Evolutionary conservation across 768 basidiomycete genomes (phyloP), one percentile per base, ranked within the genome.

Genomic region (Amanita phalloides): DNA sequence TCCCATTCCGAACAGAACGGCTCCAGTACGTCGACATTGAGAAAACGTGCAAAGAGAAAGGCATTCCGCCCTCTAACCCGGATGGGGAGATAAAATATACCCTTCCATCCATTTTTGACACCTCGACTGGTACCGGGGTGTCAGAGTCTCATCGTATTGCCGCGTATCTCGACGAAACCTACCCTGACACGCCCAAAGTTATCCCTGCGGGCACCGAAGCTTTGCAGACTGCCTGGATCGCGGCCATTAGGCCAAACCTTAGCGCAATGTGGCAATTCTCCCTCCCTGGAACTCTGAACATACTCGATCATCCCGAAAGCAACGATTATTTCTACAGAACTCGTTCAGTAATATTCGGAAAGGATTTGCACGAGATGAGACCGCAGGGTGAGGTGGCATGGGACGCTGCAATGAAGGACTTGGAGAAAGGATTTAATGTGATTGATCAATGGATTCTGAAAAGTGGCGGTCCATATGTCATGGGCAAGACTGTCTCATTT

Each of bases 21-120:
- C 57, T 72, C 23, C 65, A 71, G 49, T 70, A 63, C 60, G 65
- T 70, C 14, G 69, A 72, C 53, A 71, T 74, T 14, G 66, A 66
- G 36, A 52, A 60, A 4, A 48, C 65, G 20, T 62, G 63, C 32
- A 65, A 66, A 35, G 60, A 58, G 53, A 61, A 70, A n/a, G 68
- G 68, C 11, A 68, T 65, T 7, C 48, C 58, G 6, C 51, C 69
- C 20, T 67, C 65, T 3, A 46, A 62, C 33, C 44, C 28, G n/a
- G 64, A 69, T 13, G 68, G 66, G 23, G 41, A 26, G 1, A 62
- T 63, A 4, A 21, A 53, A 10, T 72, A 72, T 57, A 72, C 71
- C 8, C 51, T 71, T 43, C 73, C 73, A 44, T 63, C 68, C 25
- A 71, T 74, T 52, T 54, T 60, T 36, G 74, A 73, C 49, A 64